Evolutionary conservation across 257 asterid genomes (phyloP), one percentile per base, ranked within the genome.

Genomic region (Plantago major): DNA sequence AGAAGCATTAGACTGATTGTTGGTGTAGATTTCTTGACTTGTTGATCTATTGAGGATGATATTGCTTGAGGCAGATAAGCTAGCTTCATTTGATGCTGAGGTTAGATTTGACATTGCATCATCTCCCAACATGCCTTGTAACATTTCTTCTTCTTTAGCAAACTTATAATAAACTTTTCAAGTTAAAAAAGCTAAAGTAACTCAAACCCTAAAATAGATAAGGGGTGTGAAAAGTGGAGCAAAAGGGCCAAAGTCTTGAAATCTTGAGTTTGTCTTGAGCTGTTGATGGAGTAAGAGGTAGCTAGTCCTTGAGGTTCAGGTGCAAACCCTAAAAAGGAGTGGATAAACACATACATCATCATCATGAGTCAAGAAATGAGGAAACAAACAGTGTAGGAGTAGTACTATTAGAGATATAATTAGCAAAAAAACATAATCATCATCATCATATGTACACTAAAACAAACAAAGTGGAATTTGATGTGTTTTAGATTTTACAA

Each of bases 91-190:
- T 15, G 91, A 83, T 72, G 89, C 95, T 65, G 81, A 76, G 49
- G 88, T 84, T 68, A 87, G 66, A 74, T 87, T 87, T 57, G 92
- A 87, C 90, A 84, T 68, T 60, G 61, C 74, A 30, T 82, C 86
- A 30, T 77, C 81, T 4, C 72, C 74, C 48, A 67, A 65, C 66
- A 72, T 42, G 49, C 84, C 81, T 59, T 73, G 65, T 26, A 73
- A 51, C 81, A 72, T 43, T 15, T 53, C 60, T 53, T 63, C 9
- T 14, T 43, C 4, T 8, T 55, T 47, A 42, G 2, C 30, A 18
- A 22, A 12, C 11, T 19, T 15, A 2, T n/a, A 28, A 15, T 30
- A 17, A 30, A 22, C 22, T 28, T 47, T 48, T 45, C 26, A 30
- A 67, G 14, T 53, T 13, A 11, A 4, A 15, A 1, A 44, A 37